phyloP scores from a whole-genome alignment of 768 basidiomycete species.

The Suillus plorans region DNA sequence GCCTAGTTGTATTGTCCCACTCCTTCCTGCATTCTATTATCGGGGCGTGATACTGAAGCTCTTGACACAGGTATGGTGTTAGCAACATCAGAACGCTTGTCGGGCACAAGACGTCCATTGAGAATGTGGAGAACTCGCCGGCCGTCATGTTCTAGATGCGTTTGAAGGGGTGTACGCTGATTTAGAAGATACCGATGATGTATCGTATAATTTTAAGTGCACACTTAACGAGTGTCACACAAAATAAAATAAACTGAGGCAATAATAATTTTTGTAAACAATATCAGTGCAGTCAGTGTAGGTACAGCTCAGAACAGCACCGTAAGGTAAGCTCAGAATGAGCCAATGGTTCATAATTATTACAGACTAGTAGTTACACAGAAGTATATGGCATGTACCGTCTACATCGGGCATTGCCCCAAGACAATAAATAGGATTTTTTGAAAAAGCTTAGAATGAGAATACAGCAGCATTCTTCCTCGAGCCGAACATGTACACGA shows the following conservation, averaged over 20 bases:
- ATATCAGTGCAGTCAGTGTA: neutral
- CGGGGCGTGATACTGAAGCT: slow-evolving; percentile 5
- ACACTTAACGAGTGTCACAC: neutral
- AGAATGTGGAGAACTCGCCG: slow-evolving; percentile 82
- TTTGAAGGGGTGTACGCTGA: neutral
- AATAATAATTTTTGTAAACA: neutral
- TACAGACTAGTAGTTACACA: no score
- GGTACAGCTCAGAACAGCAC: neutral
- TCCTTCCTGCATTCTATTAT: neutral
- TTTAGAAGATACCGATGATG: slow-evolving; percentile 8
- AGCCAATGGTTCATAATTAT: no score
- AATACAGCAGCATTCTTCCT: slow-evolving; percentile 85
- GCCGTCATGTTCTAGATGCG: slow-evolving; percentile 80
- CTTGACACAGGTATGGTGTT: slow-evolving; percentile 77
- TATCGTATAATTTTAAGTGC: slow-evolving; percentile 5
- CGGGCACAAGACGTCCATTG: slow-evolving; percentile 95
- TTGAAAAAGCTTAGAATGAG: slow-evolving; percentile 53
- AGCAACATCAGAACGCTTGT: slow-evolving; percentile 96
- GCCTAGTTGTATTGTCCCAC: neutral
- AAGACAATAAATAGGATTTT: no score
- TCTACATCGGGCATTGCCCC: no score
- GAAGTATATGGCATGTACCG: no score
- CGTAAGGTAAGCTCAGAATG: neutral
- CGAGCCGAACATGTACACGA: slow-evolving; percentile 84
- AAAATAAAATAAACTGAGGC: neutral